phyloP scores from a whole-genome alignment of 805 yeast genomes.

The Starmera dryadoides region DNA sequence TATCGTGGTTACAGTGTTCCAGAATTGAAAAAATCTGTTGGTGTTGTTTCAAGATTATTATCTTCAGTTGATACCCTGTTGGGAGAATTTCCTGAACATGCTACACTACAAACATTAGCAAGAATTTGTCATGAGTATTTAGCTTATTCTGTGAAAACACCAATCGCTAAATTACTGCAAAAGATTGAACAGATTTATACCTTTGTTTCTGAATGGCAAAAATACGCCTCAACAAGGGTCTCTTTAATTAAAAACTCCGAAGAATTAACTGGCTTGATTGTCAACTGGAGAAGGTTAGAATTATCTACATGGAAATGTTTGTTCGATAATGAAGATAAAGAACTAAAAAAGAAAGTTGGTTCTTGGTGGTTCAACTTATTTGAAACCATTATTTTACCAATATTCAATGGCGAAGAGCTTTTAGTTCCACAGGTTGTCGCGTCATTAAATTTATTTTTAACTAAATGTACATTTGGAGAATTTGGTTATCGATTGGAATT shows the following conservation, averaged over 20 bases:
- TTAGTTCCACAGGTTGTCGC: conserved; percentile 33
- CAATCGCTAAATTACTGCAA: conserved; percentile 70
- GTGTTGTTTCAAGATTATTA: conserved; percentile 36
- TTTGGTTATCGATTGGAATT: conserved; percentile 51
- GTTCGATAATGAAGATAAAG: conserved; percentile 55
- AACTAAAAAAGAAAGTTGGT: conserved; percentile 44
- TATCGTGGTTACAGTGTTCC: conserved; percentile 54
- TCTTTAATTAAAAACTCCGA: conserved; percentile 51
- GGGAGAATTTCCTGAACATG: conserved; percentile 90
- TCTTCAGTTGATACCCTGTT: conserved; percentile 40
- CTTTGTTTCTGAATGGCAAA: conserved; percentile 86
- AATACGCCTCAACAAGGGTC: conserved; percentile 76
- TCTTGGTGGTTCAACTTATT: conserved; percentile 91
- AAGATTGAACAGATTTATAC: conserved; percentile 85
- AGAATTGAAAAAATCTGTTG: conserved; percentile 58
- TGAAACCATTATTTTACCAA: conserved; percentile 61
- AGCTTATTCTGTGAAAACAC: conserved; percentile 53
- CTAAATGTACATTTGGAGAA: conserved; percentile 75
- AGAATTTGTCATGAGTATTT: conserved; percentile 62
- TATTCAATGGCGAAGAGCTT: conserved; percentile 29
- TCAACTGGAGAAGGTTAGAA: conserved; percentile 88
- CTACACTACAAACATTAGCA: conserved; percentile 64
- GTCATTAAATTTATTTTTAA: conserved; percentile 68
- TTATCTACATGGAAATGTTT: conserved; percentile 78
- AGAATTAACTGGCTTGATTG: conserved; percentile 58